Percentiles rank a stretch among this genome's conserved stretches.
phyloP scores from a whole-genome alignment of 495 filamentous ascomycete species.

The Penicillium pancosmium region DNA sequence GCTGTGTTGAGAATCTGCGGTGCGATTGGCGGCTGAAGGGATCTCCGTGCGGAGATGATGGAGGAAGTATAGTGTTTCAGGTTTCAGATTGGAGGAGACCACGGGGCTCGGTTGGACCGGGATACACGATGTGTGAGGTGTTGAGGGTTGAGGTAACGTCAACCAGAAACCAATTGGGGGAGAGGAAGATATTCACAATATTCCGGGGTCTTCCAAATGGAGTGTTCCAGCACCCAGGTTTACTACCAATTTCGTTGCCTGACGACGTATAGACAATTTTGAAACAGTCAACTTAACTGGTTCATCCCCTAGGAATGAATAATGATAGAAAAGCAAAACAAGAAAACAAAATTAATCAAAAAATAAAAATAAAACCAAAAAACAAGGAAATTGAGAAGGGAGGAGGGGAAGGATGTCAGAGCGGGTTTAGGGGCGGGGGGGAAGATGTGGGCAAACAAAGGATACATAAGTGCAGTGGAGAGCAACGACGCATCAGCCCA shows the following conservation, averaged over 20 bases:
- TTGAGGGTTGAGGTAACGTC: constrained; percentile 12
- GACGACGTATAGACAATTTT: constrained; percentile 11
- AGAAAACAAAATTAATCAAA: constrained; percentile 5
- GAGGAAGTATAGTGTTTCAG: constrained; percentile 13
- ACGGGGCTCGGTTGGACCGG: constrained; percentile 27
- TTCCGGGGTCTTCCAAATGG: constrained; percentile 1
- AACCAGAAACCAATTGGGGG: constrained; percentile 5
- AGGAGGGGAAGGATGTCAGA: constrained; percentile 2
- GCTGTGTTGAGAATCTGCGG: constrained; percentile 25
- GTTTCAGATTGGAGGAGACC: constrained; percentile 34
- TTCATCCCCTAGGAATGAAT: not conserved
- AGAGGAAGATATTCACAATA: constrained; percentile 14
- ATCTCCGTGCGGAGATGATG: constrained; percentile 28
- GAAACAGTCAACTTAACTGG: not conserved
- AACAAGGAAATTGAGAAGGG: constrained; percentile 5
- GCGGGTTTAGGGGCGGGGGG: too few relatives aligned
- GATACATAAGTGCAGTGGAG: constrained; percentile 2
- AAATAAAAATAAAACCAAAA: not conserved
- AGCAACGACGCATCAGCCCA: constrained; percentile 4
- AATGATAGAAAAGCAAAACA: constrained; percentile 11
- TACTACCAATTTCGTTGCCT: not conserved
- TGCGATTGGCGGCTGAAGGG: constrained; percentile 30
- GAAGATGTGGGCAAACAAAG: not conserved
- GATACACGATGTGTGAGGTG: constrained; percentile 10
- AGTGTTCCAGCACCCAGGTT: constrained; percentile 7